These are phyloP conservation scores for Phytopythium kandeliae DNA, from an alignment of 352 stramenopile species.

Conservation along the genomic window DNA sequence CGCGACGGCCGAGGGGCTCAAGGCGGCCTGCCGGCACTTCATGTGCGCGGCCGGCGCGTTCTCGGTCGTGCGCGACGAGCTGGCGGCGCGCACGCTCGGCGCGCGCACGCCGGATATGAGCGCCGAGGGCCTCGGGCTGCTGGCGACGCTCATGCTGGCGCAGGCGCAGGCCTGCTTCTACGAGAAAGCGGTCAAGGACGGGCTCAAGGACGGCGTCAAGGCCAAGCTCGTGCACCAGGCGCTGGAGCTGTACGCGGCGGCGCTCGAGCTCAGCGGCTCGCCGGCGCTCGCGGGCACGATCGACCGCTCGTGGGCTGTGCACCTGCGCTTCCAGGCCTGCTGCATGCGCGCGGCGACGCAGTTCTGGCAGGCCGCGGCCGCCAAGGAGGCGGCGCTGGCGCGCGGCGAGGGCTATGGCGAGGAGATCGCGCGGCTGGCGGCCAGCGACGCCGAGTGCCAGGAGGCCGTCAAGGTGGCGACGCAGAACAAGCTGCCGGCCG, in stretches of 20 bases:
- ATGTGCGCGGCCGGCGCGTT: constrained; percentile 81
- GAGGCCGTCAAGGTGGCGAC: constrained; percentile 53
- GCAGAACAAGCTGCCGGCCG: constrained; percentile 54
- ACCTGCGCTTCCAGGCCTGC: constrained; percentile 63
- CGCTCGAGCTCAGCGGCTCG: constrained; percentile 53
- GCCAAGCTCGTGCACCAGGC: constrained; percentile 78
- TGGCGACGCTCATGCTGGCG: constrained; percentile 71
- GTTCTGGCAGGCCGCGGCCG: constrained; percentile 70
- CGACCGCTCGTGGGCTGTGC: constrained; percentile 57
- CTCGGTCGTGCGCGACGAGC: constrained; percentile 44
- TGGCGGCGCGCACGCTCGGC: constrained; percentile 34
- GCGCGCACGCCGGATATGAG: constrained; percentile 54
- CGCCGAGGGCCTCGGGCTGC: constrained; percentile 58
- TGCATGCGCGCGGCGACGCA: constrained; percentile 72
- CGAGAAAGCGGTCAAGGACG: constrained; percentile 88
- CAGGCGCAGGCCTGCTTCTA: constrained; percentile 90
- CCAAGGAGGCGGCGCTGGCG: constrained; percentile 46
- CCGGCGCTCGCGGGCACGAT: constrained; percentile 39
- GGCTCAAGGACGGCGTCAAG: constrained; percentile 80
- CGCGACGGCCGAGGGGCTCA: constrained; percentile 67
- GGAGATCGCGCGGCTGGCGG: constrained; percentile 60
- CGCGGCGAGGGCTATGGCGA: constrained; percentile 66
- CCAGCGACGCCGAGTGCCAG: constrained; percentile 44
- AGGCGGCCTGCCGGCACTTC: constrained; percentile 79
- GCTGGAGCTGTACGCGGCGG: constrained; percentile 53